A percentile compares a stretch with the other conserved stretches of the same genome.
These are phyloP conservation scores for Acanthamoeba healyi DNA, from an alignment of 208 protist genomes.

Conservation along the genomic window DNA sequence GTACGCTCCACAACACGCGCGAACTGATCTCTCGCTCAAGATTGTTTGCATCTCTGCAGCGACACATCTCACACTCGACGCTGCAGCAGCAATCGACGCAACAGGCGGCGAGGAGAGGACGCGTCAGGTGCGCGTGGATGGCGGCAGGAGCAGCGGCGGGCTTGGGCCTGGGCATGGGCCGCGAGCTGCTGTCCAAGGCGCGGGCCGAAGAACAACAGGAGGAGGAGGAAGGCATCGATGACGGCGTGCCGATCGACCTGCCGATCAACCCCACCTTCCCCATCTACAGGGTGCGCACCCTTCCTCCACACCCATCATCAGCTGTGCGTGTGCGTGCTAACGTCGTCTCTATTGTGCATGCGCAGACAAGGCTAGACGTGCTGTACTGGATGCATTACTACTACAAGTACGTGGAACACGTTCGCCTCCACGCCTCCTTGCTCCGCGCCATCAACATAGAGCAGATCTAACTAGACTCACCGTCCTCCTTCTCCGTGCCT, in stretches of 20 bases:
- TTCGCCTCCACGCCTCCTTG: background rate
- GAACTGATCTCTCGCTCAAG: too few species aligned
- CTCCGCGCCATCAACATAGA: too few species aligned
- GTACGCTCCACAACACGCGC: too few species aligned
- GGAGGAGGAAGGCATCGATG: background rate
- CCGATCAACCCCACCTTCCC: slow-evolving; percentile 7
- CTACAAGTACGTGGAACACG: background rate
- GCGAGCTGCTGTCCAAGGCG: background rate
- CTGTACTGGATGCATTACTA: slow-evolving; percentile 17
- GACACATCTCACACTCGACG: too few species aligned
- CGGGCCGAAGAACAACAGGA: too few species aligned
- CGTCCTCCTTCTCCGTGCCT: background rate
- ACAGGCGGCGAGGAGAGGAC: background rate
- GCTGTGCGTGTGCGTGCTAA: background rate
- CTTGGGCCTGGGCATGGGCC: background rate
- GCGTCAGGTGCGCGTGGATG: background rate
- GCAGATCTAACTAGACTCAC: too few species aligned
- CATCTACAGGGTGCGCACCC: background rate
- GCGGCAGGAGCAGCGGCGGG: background rate
- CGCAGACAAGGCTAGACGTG: slow-evolving; percentile 14
- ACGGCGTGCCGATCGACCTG: background rate
- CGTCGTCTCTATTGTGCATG: background rate
- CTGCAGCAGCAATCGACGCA: too few species aligned
- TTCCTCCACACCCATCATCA: background rate
- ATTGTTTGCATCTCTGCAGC: background rate